Conservation (phyloP, 495 filamentous ascomycete species). For the Daldinia childiae region DNA sequence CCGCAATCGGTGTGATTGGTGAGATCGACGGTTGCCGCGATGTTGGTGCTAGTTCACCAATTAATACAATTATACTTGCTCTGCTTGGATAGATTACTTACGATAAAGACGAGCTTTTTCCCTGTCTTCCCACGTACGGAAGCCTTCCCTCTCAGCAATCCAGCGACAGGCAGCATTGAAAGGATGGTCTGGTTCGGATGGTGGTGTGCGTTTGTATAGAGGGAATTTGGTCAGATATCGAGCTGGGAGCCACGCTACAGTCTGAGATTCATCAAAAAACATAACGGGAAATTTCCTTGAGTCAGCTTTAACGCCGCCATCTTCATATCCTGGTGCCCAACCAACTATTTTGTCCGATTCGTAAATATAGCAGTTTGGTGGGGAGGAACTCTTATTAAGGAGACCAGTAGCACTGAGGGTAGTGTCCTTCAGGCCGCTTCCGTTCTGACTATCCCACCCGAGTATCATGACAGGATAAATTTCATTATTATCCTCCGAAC, state of each 20-base stretch:
- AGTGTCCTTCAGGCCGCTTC: constrained; percentile 46
- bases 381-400: constrained; percentile 31
- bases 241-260: constrained; percentile 40
- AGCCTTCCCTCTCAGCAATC: constrained; percentile 44
- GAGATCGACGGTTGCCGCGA: constrained; percentile 6
- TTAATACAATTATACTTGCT: not conserved
- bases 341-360: constrained; percentile 44
- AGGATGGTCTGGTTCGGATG: constrained; percentile 20
- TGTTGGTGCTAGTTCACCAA: not conserved
- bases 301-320: constrained; percentile 46
- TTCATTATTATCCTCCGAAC: constrained; percentile 23
- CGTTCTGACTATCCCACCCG: constrained; percentile 47
- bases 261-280: constrained; percentile 49
- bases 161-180: constrained; percentile 44
- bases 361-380: constrained; percentile 52
- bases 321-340: constrained; percentile 54
- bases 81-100: not conserved
- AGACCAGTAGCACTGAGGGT: constrained; percentile 49
- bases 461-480: constrained; percentile 54
- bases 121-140: constrained; percentile 38
- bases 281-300: constrained; percentile 56
- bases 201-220: constrained; percentile 23
- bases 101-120: constrained; percentile 20
- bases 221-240: constrained; percentile 34
- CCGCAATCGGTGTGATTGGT: constrained; percentile 14